Evolutionary conservation across 2,329 filamentous ascomycete species (phyloP).

Genomic region (Trichoderma aggressivum): DNA sequence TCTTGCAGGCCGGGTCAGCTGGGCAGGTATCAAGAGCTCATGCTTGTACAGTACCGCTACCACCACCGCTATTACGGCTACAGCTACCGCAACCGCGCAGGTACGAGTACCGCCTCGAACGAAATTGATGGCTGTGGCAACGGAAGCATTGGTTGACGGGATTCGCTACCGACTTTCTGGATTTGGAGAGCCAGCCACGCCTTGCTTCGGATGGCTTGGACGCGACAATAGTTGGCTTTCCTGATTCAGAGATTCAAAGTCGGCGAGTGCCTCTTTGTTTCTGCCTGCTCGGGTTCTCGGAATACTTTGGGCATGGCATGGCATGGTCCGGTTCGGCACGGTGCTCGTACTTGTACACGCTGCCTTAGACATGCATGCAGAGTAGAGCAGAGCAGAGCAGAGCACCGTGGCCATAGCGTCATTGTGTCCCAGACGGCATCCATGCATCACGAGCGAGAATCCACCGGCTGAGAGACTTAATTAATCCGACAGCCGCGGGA

Average conservation of each 20-base stretch:
- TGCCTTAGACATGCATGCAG: neutral
- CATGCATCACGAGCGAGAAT: conserved; percentile 11
- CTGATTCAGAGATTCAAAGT: neutral
- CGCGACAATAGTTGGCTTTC: neutral
- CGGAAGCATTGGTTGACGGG: neutral
- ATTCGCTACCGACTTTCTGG: conserved; percentile 35
- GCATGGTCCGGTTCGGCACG: neutral
- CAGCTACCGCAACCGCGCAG: neutral
- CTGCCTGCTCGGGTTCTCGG: neutral
- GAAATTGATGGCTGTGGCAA: neutral
- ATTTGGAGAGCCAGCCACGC: conserved; percentile 1
- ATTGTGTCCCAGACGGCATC: neutral
- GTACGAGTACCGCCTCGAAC: neutral
- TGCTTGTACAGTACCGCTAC: neutral
- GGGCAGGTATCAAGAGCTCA: neutral
- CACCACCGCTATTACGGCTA: neutral
- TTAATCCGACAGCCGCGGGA: conserved; percentile 1
- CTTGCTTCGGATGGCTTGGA: neutral
- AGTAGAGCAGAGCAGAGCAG: too few relatives aligned
- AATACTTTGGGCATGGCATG: neutral
- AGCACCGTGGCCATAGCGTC: neutral
- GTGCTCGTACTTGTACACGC: too few relatives aligned
- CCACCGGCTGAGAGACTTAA: neutral
- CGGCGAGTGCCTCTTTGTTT: neutral
- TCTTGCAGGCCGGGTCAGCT: neutral